phyloP scores from a whole-genome alignment of 2,329 filamentous ascomycete species.

The Monilinia aucupariae region DNA sequence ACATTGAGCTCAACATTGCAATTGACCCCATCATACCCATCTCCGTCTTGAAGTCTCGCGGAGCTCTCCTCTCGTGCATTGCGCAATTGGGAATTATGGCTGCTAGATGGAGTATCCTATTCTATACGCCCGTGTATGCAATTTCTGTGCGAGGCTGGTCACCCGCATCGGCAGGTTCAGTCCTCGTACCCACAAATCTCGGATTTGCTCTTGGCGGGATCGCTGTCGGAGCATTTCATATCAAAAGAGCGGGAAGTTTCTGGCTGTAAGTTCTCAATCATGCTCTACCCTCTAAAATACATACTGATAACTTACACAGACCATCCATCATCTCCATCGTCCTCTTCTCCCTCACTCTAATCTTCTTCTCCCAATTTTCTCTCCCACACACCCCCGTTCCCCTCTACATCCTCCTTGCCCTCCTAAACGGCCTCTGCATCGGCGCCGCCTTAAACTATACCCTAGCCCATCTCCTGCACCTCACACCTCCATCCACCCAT shows the following conservation, averaged over 20 bases:
- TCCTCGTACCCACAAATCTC: constrained; percentile 74
- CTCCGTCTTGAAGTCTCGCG: constrained; percentile 61
- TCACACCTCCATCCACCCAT: constrained; percentile 60
- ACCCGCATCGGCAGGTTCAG: constrained; percentile 65
- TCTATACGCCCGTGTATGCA: constrained; percentile 75
- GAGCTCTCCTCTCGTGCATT: constrained; percentile 67
- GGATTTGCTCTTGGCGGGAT: constrained; percentile 74
- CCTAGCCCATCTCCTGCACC: constrained; percentile 70
- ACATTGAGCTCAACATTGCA: constrained; percentile 59
- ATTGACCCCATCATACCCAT: constrained; percentile 71
- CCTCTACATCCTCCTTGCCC: constrained; percentile 55
- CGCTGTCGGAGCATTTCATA: constrained; percentile 68
- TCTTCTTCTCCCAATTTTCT: constrained; percentile 51
- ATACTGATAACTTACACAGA: constrained; percentile 27
- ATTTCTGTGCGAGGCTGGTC: constrained; percentile 67
- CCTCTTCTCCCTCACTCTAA: constrained; percentile 56
- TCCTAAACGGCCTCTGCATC: constrained; percentile 65
- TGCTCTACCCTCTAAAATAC: not conserved
- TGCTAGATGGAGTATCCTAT: constrained; percentile 72
- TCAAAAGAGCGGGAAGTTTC: constrained; percentile 67
- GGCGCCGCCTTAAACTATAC: constrained; percentile 76
- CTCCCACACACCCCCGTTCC: constrained; percentile 46
- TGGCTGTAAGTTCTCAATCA: constrained; percentile 45
- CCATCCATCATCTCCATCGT: constrained; percentile 55
- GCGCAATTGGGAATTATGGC: constrained; percentile 75